Conservation (phyloP, 345 rosid species). For the Balakata baccata region DNA sequence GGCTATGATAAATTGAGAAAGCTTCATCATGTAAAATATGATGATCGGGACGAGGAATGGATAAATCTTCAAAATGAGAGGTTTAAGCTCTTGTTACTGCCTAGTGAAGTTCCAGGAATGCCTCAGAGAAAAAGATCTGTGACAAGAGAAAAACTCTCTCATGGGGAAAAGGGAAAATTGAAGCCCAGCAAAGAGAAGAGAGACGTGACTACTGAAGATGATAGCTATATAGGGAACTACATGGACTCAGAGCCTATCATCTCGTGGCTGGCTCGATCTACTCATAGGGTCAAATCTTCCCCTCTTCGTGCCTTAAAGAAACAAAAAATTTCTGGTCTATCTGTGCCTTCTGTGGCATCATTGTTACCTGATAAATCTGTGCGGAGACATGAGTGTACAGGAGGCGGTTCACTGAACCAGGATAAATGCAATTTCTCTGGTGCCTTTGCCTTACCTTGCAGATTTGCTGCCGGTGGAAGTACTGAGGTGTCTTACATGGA, state of each 20-base stretch:
- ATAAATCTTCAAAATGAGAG: slow-evolving; percentile 73
- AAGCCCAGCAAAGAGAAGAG: slow-evolving; percentile 38
- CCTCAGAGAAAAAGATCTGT: slow-evolving; percentile 40
- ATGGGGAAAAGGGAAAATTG: slow-evolving; percentile 34
- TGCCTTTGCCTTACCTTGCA: slow-evolving; percentile 34
- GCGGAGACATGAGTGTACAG: slow-evolving; percentile 27
- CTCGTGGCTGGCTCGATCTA: slow-evolving; percentile 79
- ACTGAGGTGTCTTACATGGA: slow-evolving; percentile 33
- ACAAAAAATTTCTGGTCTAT: slow-evolving; percentile 38
- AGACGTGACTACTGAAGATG: slow-evolving; percentile 45
- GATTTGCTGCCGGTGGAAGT: slow-evolving; percentile 32
- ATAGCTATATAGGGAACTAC: slow-evolving; percentile 41
- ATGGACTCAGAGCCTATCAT: slow-evolving; percentile 91
- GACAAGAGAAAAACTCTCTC: slow-evolving; percentile 35
- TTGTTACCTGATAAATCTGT: slow-evolving; percentile 27
- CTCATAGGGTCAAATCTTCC: slow-evolving; percentile 53
- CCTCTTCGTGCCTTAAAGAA: slow-evolving; percentile 48
- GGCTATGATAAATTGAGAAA: slow-evolving; percentile 67
- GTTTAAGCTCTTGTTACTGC: slow-evolving; percentile 78
- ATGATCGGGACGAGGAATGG: slow-evolving; percentile 99
- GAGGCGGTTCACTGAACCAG: slow-evolving; percentile 27
- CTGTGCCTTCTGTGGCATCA: slow-evolving; percentile 17
- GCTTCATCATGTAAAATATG: slow-evolving; percentile 90
- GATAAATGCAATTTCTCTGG: slow-evolving; percentile 27
- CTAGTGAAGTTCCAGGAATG: slow-evolving; percentile 70